Conservation (phyloP, 345 rosid species). For the Diplotaxis tenuifolia region DNA sequence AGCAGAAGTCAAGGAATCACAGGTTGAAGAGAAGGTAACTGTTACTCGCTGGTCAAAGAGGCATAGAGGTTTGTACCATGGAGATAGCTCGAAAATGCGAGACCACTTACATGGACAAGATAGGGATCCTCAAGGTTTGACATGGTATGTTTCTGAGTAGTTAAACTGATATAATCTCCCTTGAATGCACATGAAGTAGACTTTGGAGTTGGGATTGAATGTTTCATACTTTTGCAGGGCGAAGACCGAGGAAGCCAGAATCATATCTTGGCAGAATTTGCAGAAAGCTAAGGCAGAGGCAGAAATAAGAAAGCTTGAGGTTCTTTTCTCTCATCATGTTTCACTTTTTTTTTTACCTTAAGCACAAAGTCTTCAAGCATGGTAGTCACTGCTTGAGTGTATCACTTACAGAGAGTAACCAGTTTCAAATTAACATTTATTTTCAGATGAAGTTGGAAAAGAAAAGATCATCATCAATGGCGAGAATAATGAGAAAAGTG, state of each 20-base stretch:
- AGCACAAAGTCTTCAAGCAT: background rate
- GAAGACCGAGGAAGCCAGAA: constrained; percentile 86
- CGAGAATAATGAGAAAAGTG: constrained; percentile 86
- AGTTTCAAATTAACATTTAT: constrained; percentile 7
- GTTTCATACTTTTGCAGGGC: constrained; percentile 42
- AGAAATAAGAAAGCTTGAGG: constrained; percentile 91
- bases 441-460: constrained; percentile 94
- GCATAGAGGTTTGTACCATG: constrained; percentile 46
- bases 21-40: constrained; percentile 83
- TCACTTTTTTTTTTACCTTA: background rate
- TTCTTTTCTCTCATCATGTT: constrained; percentile 35
- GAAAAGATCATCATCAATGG: constrained; percentile 89
- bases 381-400: background rate
- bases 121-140: constrained; percentile 45
- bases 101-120: constrained; percentile 74
- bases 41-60: constrained; percentile 91
- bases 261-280: constrained; percentile 93
- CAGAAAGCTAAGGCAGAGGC: constrained; percentile 99
- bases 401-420: background rate
- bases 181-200: background rate
- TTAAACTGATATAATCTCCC: background rate
- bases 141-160: constrained; percentile 65
- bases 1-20: constrained; percentile 73
- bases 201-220: constrained; percentile 2
- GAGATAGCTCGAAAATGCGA: constrained; percentile 55